phyloP scores from a whole-genome alignment of 371 early-diverging fungal species.

The Mortierella sp. region DNA sequence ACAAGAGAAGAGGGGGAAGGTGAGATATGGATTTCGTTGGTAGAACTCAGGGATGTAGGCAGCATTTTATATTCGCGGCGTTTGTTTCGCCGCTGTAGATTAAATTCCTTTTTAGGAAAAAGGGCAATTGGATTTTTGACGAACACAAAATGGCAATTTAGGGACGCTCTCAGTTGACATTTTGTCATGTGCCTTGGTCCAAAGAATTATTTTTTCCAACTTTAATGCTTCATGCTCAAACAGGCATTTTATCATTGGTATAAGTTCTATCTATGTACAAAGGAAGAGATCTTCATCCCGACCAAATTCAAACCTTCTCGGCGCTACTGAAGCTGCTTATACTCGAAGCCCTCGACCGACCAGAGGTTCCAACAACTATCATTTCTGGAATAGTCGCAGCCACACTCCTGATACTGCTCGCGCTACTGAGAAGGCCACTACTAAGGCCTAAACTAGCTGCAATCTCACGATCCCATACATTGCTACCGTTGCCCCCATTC shows the following conservation, averaged over 20 bases:
- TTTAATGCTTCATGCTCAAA: background rate
- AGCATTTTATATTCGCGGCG: background rate
- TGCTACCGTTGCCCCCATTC: background rate
- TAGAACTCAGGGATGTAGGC: background rate
- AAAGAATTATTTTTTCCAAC: background rate
- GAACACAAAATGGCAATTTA: background rate
- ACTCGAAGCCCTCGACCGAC: slow-evolving; percentile 37
- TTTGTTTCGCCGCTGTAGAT: background rate
- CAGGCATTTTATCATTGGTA: background rate
- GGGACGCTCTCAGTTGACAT: background rate
- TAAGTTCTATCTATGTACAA: too few species aligned
- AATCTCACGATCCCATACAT: slow-evolving; percentile 25
- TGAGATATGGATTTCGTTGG: background rate
- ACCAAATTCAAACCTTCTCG: slow-evolving; percentile 21
- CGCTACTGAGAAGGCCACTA: slow-evolving; percentile 34
- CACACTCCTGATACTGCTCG: slow-evolving; percentile 31
- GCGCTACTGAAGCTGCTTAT: slow-evolving; percentile 29
- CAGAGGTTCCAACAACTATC: background rate
- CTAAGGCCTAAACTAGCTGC: slow-evolving; percentile 23
- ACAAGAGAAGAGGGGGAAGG: background rate
- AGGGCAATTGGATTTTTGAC: background rate
- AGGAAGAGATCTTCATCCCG: too few species aligned
- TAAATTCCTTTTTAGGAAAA: slow-evolving; percentile 1
- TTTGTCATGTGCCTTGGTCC: background rate
- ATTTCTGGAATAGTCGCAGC: slow-evolving; percentile 31